A percentile compares a stretch with the other conserved stretches of the same genome.
Conservation (phyloP, 108 stramenopile genomes). For the Nitzschia palea region DNA sequence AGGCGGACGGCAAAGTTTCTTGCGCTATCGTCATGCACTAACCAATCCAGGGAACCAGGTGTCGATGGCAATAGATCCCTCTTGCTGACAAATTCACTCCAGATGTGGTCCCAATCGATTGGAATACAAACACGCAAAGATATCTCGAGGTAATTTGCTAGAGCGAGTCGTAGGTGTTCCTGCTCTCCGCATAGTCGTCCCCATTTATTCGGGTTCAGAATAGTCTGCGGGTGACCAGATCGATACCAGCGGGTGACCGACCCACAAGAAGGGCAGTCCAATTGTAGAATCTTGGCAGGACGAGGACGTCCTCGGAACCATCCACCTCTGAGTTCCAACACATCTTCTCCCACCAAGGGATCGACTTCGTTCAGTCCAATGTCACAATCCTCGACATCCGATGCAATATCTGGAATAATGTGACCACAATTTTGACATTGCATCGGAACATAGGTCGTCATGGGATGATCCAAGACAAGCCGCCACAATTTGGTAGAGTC, state of each 20-base stretch:
- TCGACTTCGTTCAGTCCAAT: slow-evolving; percentile 35
- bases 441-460: slow-evolving; percentile 47
- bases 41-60: slow-evolving; percentile 1
- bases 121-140: slow-evolving; percentile 35
- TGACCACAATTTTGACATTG: slow-evolving; percentile 49
- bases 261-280: slow-evolving; percentile 34
- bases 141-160: slow-evolving; percentile 44
- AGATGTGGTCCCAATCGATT: slow-evolving; percentile 57
- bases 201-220: slow-evolving; percentile 39
- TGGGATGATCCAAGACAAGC: slow-evolving; percentile 46
- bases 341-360: slow-evolving; percentile 17
- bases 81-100: slow-evolving; percentile 33
- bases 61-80: background rate
- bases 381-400: slow-evolving; percentile 22
- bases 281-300: slow-evolving; percentile 20
- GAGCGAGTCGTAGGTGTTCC: slow-evolving; percentile 43
- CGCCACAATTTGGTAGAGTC: slow-evolving; percentile 26
- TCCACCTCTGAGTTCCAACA: slow-evolving; percentile 34
- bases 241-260: slow-evolving; percentile 39
- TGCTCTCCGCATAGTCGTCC: slow-evolving; percentile 52
- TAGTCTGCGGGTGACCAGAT: slow-evolving; percentile 36
- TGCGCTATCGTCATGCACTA: slow-evolving; percentile 39
- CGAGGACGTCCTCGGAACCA: slow-evolving; percentile 42
- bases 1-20: slow-evolving; percentile 45
- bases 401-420: slow-evolving; percentile 26